phyloP scores from a whole-genome alignment of 345 rosid genomes.

The Bruguiera parviflora region DNA sequence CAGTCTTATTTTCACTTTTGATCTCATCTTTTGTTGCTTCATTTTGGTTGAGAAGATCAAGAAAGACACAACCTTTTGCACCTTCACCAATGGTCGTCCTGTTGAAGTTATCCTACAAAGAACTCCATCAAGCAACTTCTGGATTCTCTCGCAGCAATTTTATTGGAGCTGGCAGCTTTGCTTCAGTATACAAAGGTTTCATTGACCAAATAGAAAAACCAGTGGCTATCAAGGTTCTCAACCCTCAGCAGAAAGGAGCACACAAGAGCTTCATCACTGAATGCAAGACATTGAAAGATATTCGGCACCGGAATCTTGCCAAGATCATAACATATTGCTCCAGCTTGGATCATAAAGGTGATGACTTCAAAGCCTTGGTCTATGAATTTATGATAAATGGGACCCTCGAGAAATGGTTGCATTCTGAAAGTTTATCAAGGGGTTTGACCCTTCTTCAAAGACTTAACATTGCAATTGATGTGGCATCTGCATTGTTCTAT shows the following conservation, averaged over 20 bases:
- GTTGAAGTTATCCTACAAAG: constrained; percentile 16
- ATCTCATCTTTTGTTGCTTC: constrained; percentile 5
- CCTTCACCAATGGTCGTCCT: neutral
- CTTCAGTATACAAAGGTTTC: constrained; percentile 28
- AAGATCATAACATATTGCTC: constrained; percentile 25
- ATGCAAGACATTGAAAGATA: constrained; percentile 23
- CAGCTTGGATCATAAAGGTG: constrained; percentile 20
- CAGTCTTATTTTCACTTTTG: neutral
- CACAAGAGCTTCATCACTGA: constrained; percentile 25
- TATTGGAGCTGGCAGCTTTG: constrained; percentile 26
- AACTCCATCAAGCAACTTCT: constrained; percentile 24
- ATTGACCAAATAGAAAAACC: neutral
- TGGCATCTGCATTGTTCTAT: constrained; percentile 13
- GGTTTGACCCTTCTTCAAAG: constrained; percentile 10
- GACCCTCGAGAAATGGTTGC: constrained; percentile 10
- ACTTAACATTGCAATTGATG: constrained; percentile 10
- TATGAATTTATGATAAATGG: constrained; percentile 15
- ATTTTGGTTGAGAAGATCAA: neutral
- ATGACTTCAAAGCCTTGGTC: constrained; percentile 35
- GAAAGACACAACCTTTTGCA: neutral
- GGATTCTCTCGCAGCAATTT: constrained; percentile 25
- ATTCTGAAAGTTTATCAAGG: neutral
- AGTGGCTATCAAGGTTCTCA: constrained; percentile 29
- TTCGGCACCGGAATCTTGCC: constrained; percentile 28
- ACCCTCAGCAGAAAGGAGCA: constrained; percentile 22